phyloP scores from a whole-genome alignment of 768 basidiomycete genomes.

The Tulasnella sp. region DNA sequence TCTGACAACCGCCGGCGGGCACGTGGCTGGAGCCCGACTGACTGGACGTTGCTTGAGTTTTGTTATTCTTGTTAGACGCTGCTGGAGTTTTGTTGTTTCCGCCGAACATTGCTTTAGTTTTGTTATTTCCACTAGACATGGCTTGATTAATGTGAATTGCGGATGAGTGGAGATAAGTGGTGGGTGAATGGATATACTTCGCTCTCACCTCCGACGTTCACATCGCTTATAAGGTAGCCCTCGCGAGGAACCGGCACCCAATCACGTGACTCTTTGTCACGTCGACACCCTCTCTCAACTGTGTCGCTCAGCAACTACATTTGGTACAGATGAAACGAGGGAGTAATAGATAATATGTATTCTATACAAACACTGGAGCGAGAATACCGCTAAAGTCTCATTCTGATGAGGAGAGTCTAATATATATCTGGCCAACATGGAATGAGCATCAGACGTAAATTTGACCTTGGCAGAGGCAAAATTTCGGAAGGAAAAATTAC shows the following conservation, averaged over 20 bases:
- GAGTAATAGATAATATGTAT: not conserved
- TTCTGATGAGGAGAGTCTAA: not conserved
- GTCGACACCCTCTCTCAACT: not conserved
- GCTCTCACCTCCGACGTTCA: no score
- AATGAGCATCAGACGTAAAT: not conserved
- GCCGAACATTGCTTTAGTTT: no score
- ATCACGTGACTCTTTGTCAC: not conserved
- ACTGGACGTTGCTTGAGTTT: no score
- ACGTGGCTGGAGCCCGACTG: no score
- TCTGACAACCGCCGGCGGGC: no score
- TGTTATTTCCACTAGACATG: no score
- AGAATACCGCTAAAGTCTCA: not conserved
- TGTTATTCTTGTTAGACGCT: no score
- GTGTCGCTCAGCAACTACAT: not conserved
- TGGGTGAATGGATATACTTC: no score
- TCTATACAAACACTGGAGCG: not conserved
- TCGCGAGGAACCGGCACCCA: not conserved
- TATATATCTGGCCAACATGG: not conserved
- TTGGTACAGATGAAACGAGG: not conserved
- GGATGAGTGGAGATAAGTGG: no score
- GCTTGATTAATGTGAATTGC: no score
- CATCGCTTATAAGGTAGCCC: not conserved
- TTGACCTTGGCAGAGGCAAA: not conserved
- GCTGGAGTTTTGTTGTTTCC: no score
- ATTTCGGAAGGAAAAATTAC: conserved; percentile 4